Base-by-base conservation (phyloP, 2,329 filamentous ascomycete species). In the Aspergillus hortae region DNA sequence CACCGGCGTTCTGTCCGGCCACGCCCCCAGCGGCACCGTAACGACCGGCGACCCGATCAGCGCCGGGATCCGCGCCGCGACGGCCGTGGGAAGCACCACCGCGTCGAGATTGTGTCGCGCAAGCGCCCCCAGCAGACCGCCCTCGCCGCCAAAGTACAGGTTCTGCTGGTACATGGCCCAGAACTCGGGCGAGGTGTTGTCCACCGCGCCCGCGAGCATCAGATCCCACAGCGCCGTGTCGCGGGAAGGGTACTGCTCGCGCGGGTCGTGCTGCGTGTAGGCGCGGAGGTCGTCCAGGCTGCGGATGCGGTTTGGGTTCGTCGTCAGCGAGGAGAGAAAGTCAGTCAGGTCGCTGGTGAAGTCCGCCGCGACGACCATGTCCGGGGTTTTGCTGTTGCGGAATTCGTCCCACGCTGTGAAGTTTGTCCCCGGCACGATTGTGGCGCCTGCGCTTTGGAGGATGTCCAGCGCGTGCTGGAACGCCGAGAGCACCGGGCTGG, bases 61-160 rank as follows among this genome's bases (percentile, higher is more conserved):
- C 1, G 80, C 81, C 1, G 81, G 77, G 4, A 82, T 72, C 1
- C 69, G 65, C 0, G 75, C 68, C 0, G 79, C 73, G 19, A 77
- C 69, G 11, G 68, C 57, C 0, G 83, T 82, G 0, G 85, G 86
- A 4, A 87, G 56, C 1, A 88, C 75, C 4, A 88, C 68, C 1
- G 85, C 85, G 57, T 85, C 82, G 1, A 88, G 76, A 4, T 77
- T 76, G 56, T 83, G 72, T 2, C 77, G 77, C 5, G 74, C 60
- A 0, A 89, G 67, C 0, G 85, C 81, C 0, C 85, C 85, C 0
- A 83, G 73, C 2, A 89, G 69, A 0, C 85, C 85, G 7, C 82
- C 80, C 43, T 79, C 73, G 2, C 80, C 82, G 7, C 80, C 85
- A 35, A 80, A 74, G 57, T 76, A 78, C 2, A 80, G 68, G 38